Percentiles rank a stretch among this genome's conserved stretches.
phyloP scores from a whole-genome alignment of 176 grass and related monocot genomes.

The Avena eriantha region DNA sequence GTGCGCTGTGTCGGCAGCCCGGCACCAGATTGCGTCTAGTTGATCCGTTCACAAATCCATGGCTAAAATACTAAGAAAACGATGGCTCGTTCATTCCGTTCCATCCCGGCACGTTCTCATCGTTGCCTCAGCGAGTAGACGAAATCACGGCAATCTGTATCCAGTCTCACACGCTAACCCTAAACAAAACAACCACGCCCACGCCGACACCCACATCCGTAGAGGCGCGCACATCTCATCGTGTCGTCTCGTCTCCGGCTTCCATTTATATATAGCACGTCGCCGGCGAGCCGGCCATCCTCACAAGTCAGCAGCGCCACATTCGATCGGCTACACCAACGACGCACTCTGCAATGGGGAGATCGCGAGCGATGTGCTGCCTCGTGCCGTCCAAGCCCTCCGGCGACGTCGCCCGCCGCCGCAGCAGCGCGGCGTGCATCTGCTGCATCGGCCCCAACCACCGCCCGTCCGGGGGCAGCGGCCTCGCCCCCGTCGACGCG shows the following conservation, averaged over 20 bases:
- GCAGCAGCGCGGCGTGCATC: slow-evolving; percentile 67
- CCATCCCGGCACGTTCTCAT: slow-evolving; percentile 60
- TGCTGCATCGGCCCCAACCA: slow-evolving; percentile 76
- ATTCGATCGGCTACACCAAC: not conserved
- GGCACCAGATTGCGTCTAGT: too few relatives aligned
- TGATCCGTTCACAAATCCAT: too few relatives aligned
- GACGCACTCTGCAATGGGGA: slow-evolving; percentile 39
- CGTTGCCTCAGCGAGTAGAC: not conserved
- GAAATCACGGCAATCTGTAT: slow-evolving; percentile 24
- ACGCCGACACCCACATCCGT: slow-evolving; percentile 24
- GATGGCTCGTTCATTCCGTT: not conserved
- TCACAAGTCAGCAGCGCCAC: not conserved
- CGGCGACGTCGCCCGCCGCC: slow-evolving; percentile 29
- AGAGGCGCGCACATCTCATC: slow-evolving; percentile 49
- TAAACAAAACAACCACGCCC: not conserved
- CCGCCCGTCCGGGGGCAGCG: slow-evolving; percentile 19
- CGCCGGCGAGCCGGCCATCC: slow-evolving; percentile 34
- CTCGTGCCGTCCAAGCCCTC: slow-evolving; percentile 46
- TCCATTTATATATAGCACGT: slow-evolving; percentile 56
- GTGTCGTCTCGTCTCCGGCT: not conserved
- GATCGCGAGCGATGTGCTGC: slow-evolving; percentile 52
- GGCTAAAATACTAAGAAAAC: too few relatives aligned
- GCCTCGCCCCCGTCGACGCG: slow-evolving; percentile 17
- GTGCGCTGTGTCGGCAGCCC: too few relatives aligned
- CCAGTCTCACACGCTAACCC: slow-evolving; percentile 41